Evolutionary conservation across 1,284 basidiomycete species (phyloP).

Genomic region (Mrakiaceae sp.): DNA sequence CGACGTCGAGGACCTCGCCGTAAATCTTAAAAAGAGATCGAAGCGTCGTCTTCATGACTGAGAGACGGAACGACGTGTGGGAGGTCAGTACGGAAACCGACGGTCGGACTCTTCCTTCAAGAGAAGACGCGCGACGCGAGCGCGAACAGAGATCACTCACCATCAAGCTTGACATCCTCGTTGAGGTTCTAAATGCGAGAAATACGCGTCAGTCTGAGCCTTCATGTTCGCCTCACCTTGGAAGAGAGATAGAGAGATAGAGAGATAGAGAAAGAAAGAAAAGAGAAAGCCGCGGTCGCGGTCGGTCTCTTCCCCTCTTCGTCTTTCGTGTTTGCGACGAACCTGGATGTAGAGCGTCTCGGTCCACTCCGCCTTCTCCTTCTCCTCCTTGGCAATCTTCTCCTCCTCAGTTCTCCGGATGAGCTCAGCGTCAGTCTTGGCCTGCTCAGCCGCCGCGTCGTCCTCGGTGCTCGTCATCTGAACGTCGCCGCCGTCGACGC

Average conservation of each 20-base stretch:
- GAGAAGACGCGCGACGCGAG: background rate
- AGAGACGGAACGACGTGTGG: background rate
- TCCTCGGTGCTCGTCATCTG: background rate
- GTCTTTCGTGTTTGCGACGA: background rate
- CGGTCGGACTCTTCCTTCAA: background rate
- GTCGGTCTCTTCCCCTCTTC: too few relatives aligned
- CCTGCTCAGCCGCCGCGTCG: background rate
- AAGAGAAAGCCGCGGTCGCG: background rate
- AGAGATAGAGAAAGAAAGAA: background rate
- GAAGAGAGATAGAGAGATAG: background rate
- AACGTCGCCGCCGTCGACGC: background rate
- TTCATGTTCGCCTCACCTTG: background rate
- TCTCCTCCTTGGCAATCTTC: background rate
- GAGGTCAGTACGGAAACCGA: background rate
- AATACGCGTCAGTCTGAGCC: background rate
- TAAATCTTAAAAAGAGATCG: slow-evolving; percentile 85
- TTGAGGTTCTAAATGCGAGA: slow-evolving; percentile 77
- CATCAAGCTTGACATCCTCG: slow-evolving; percentile 82
- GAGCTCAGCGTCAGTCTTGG: background rate
- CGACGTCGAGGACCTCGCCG: slow-evolving; percentile 79
- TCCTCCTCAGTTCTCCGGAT: slow-evolving; percentile 5
- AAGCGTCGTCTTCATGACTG: slow-evolving; percentile 79
- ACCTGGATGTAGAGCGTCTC: slow-evolving; percentile 18
- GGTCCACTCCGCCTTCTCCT: slow-evolving; percentile 9
- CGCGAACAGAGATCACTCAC: slow-evolving; percentile 25